Base-by-base conservation (phyloP, 106 monocot genomes). In the Dendrobium nobile region DNA sequence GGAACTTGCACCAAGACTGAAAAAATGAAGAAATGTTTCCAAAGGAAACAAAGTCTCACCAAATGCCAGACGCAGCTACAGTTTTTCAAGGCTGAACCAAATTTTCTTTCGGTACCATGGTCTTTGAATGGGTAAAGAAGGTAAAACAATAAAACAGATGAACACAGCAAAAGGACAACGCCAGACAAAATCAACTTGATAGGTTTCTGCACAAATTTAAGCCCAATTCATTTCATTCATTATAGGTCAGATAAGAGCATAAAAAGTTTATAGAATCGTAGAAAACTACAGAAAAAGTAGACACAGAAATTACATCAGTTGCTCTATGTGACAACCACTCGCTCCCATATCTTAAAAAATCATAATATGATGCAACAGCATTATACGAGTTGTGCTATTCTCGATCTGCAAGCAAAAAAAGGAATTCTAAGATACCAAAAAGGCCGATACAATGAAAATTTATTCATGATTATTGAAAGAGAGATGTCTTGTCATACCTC, bases 1-100 rank as follows among this genome's bases (percentile, higher is more conserved):
- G 61, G 98, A 99, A 68, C 98, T 99, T 86, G 95, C 77, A 54
- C 82, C 77, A 82, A 99, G 91, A 86, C 95, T 95, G 48, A 88
- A 31, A 70, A 79, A 77, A 88, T 99, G 91, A 72, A 95, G 80
- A 27, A 92, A 51, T 37, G 84, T 70, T 4, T 4, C 82, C 87
- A 55, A 93, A 20, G 51, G 84, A 59, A 75, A 90, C 77, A 89
- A 95, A 19, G 41, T 24, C 67, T 89, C 87, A 75, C 89, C 19
- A 85, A 76, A 37, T 87, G 80, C 82, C 85, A 88, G 6, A 31
- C 48, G 24, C 54, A 13, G 55, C 42, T 15, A 27, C 24, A 58
- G 20, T 16, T 37, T 54, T 83, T 75, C 20, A 45, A 37, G 15
- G 27, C 45, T 75, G 72, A 75, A 64, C 22, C 31, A 33, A 16